Evolutionary conservation across 2,329 filamentous ascomycete species (phyloP), one percentile per base, ranked within the genome.

Genomic region (Paecilomyces sp.): DNA sequence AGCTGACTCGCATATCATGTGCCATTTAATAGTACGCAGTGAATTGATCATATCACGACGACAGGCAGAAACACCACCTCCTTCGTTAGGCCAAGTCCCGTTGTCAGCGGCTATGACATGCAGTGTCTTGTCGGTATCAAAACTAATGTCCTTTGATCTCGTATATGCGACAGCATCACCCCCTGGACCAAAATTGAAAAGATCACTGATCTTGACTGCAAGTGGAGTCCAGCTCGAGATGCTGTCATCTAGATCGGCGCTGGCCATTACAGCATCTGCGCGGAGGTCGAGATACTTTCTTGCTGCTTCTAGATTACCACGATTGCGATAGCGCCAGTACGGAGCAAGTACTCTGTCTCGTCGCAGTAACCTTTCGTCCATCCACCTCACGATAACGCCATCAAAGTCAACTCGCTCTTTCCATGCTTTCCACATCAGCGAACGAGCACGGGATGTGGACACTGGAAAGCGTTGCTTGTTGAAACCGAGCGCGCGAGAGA

Each of bases 51-150:
- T 75, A 65, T 84, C 82, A 52, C 82, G 76, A 50, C 82, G 74
- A 69, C 82, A 84, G 59, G 81, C 81, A 41, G 81, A 83, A 13
- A 84, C 82, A 64, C 82, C 82, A 60, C 82, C 82, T 34, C 80
- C 80, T 61, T 79, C 78, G 60, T 81, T 79, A 1, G 80, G 80
- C 80, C 80, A 82, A 61, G 80, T 82, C 12, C 81, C 81, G 24
- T 76, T 82, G 63, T 83, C 81, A 22, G 76, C 74, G 57, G 82
- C 81, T 62, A 83, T 78, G 57, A 83, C 80, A 33, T 82, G 81
- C 3, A 83, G 74, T 3, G 74, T 77, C 28, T 79, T 75, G 12
- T 76, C 70, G 1, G 78, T 82, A 61, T 83, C 81, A 9, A 71
- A 73, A 60, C 79, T 79, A n/a, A 79, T 72, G 22, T 79, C 72